Evolutionary conservation across 441 rosid species (phyloP).

Genomic region (Pelargonium citronellum): DNA sequence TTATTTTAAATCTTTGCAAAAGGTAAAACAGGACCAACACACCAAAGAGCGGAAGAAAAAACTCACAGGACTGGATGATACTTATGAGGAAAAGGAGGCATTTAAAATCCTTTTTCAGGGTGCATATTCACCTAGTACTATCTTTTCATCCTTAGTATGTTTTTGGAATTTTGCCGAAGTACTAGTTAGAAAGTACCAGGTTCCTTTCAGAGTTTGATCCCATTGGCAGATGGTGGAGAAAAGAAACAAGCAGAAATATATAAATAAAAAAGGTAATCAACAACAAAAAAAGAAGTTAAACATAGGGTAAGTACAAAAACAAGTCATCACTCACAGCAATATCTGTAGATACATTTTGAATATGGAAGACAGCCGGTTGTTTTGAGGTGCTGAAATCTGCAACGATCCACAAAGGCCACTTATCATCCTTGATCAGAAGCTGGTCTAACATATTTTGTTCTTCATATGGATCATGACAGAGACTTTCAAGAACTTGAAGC

Average conservation of each 20-base stretch:
- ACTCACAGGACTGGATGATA: not conserved
- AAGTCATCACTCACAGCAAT: conserved; percentile 35
- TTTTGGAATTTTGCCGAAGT: not conserved
- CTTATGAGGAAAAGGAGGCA: not conserved
- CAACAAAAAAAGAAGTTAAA: not conserved
- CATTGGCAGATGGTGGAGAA: not conserved
- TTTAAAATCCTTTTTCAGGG: not conserved
- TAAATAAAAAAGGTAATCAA: conserved; percentile 3
- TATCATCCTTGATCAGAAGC: conserved; percentile 54
- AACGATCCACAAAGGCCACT: conserved; percentile 77
- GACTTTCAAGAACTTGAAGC: conserved; percentile 51
- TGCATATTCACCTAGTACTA: not conserved
- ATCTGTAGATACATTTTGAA: conserved; percentile 22
- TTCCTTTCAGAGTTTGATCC: not conserved
- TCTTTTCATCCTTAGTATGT: not conserved
- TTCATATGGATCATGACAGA: conserved; percentile 47
- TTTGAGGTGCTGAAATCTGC: conserved; percentile 34
- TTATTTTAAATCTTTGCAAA: not conserved
- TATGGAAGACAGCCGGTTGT: conserved; percentile 22
- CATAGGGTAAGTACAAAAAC: not conserved
- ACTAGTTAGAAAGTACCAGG: not conserved
- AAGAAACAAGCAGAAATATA: not conserved
- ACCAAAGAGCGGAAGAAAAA: not conserved
- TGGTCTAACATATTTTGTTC: conserved; percentile 60
- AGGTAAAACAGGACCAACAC: not conserved